These are phyloP conservation scores for Saksenaea vasiformis DNA, from an alignment of 371 early-diverging fungal genomes.

Conservation along the genomic window DNA sequence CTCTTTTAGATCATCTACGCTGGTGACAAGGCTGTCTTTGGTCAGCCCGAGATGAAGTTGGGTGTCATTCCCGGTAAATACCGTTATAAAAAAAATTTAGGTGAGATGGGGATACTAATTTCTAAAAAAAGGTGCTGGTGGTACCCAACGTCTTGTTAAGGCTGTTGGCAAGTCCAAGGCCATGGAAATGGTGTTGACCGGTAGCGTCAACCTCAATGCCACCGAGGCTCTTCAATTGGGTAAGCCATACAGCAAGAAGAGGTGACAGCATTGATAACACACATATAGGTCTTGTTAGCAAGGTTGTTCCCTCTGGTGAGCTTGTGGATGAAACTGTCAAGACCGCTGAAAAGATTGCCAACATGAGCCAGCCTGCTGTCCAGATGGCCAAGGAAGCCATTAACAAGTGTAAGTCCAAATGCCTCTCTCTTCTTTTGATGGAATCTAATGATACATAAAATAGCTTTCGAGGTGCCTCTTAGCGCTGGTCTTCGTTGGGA, in stretches of 20 bases:
- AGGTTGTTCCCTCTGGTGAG: constrained; percentile 85
- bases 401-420: constrained; percentile 84
- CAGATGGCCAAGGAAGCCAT: constrained; percentile 97
- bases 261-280: not conserved
- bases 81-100: not conserved
- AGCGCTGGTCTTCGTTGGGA: constrained; percentile 90
- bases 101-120: not conserved
- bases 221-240: constrained; percentile 86
- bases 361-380: constrained; percentile 83
- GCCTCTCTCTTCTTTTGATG: not conserved
- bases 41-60: constrained; percentile 98
- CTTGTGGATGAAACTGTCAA: constrained; percentile 92
- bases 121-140: constrained; percentile 69
- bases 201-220: constrained; percentile 82
- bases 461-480: constrained; percentile 88
- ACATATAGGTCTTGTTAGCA: constrained; percentile 77
- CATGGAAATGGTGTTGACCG: constrained; percentile 96
- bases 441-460: not conserved
- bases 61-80: constrained; percentile 85
- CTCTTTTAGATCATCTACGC: constrained; percentile 92
- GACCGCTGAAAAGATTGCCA: constrained; percentile 85
- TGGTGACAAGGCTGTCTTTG: constrained; percentile 95
- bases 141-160: constrained; percentile 89
- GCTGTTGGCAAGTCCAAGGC: constrained; percentile 98
- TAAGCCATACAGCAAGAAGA: constrained; percentile 10